phyloP scores from a whole-genome alignment of 1,284 basidiomycete species.

The Leccinum solheimii region DNA sequence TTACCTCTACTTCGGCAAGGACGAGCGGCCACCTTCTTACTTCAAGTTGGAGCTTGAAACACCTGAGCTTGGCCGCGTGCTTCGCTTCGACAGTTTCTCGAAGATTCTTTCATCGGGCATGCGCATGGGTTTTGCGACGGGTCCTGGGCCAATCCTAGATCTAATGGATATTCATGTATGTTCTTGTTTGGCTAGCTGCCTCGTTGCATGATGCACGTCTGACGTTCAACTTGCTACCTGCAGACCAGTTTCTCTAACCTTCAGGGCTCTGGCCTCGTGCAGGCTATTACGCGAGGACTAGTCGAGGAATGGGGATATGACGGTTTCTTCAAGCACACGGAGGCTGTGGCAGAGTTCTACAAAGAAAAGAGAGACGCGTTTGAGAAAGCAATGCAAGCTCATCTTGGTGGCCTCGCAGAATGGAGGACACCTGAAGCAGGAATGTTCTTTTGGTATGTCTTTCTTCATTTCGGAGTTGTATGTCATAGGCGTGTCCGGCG shows the following conservation, averaged over 20 bases:
- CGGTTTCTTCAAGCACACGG: conserved; percentile 76
- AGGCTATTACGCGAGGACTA: conserved; percentile 72
- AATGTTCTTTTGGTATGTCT: conserved; percentile 84
- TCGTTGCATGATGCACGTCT: conserved; percentile 11
- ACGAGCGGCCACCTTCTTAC: conserved; percentile 69
- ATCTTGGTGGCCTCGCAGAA: conserved; percentile 76
- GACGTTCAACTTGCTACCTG: conserved; percentile 1
- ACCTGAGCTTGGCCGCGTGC: conserved; percentile 68
- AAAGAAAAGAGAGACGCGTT: conserved; percentile 77
- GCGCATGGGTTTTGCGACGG: conserved; percentile 81
- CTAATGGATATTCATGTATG: conserved; percentile 74
- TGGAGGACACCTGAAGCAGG: conserved; percentile 89
- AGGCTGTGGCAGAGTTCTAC: conserved; percentile 78
- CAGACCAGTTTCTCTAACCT: conserved; percentile 76
- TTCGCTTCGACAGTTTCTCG: conserved; percentile 87
- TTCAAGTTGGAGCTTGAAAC: conserved; percentile 71
- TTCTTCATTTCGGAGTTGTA: conserved; percentile 21
- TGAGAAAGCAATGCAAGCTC: conserved; percentile 70
- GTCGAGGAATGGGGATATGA: conserved; percentile 78
- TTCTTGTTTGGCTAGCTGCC: conserved; percentile 17
- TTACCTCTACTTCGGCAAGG: conserved; percentile 69
- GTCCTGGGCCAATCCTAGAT: conserved; percentile 71
- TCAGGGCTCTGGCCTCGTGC: conserved; percentile 77
- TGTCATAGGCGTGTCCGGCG: conserved; percentile 10
- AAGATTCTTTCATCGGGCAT: conserved; percentile 86